Evolutionary conservation across 495 filamentous ascomycete genomes (phyloP).

Genomic region (Podospora anserina): DNA sequence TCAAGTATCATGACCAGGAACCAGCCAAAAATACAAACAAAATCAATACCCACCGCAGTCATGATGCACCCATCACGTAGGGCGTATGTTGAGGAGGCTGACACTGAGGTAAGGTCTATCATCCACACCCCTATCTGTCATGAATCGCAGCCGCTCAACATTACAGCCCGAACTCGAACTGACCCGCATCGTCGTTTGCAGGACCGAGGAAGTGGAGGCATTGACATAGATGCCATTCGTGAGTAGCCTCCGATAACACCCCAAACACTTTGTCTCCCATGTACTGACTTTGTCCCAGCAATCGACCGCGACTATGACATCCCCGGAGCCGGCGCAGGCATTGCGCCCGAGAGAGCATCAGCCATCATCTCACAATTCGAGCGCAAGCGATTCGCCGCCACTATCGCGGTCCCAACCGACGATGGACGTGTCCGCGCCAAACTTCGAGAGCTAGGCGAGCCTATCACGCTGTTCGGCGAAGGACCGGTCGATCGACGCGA

Average conservation of each 20-base stretch:
- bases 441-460: constrained; percentile 81
- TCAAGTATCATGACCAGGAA: background rate
- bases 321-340: constrained; percentile 65
- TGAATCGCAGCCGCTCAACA: constrained; percentile 34
- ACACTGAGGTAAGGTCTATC: constrained; percentile 60
- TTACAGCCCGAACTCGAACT: constrained; percentile 33
- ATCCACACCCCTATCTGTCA: constrained; percentile 17
- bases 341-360: constrained; percentile 83
- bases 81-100: constrained; percentile 90
- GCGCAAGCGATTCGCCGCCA: constrained; percentile 80
- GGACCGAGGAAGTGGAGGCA: constrained; percentile 66
- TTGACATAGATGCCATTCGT: constrained; percentile 80
- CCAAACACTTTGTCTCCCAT: too few relatives aligned
- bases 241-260: constrained; percentile 30
- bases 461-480: constrained; percentile 94
- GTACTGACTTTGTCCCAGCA: constrained; percentile 45
- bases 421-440: constrained; percentile 79
- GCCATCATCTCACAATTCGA: constrained; percentile 87
- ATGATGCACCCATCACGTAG: constrained; percentile 88
- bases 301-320: constrained; percentile 84
- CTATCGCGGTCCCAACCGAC: constrained; percentile 92
- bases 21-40: background rate
- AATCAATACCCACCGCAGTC: constrained; percentile 18
- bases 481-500: constrained; percentile 83
- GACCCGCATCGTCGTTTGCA: constrained; percentile 33